Evolutionary conservation across 805 yeast genomes (phyloP), one percentile per base, ranked within the genome.

Genomic region (Priceomyces melissophilus): DNA sequence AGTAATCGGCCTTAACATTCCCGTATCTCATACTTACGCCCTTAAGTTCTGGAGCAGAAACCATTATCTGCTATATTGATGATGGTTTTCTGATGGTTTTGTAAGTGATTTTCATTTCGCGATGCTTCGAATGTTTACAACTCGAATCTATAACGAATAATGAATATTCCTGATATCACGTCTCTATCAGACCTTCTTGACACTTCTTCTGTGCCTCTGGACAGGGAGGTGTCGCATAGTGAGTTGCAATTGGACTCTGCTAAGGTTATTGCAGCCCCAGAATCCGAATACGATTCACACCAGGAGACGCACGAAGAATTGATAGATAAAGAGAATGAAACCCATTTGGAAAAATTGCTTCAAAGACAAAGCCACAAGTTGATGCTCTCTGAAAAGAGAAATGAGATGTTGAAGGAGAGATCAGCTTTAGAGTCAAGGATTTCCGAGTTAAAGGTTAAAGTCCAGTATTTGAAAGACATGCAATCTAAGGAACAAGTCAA

Each of bases 41-140:
- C 52, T 78, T 76, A 45, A 79, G 61, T 54, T 79, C 84, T 8
- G 84, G 84, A 27, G 79, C 72, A n/a, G 81, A 75, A 17, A 78
- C 82, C 83, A 78, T 50, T 12, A 30, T 26, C 10, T n/a, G 25
- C 17, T 13, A 6, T 32, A 10, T 11, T 5, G 10, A n/a, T 17
- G 27, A 12, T 11, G 23, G 17, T 17, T 16, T 32, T 12, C n/a
- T 10, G 13, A 17, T 32, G 17, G 12, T 10, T 32, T 32, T 32
- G 35, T 32, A 17, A 4, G 17, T 8, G 17, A 17, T 12, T 32
- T 31, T n/a, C n/a, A n/a, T n/a, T 17, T 17, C 35, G 35, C 35
- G 35, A 32, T 32, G 35, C 35, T 32, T 23, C 34, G 14, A 32
- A 32, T 10, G 13, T 11, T 17, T 3, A 37, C 48, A 3, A 50